A percentile compares a stretch with the other conserved stretches of the same genome.
Conservation (phyloP, 192 early-diverging fungal species). For the Coemansia sp. region DNA sequence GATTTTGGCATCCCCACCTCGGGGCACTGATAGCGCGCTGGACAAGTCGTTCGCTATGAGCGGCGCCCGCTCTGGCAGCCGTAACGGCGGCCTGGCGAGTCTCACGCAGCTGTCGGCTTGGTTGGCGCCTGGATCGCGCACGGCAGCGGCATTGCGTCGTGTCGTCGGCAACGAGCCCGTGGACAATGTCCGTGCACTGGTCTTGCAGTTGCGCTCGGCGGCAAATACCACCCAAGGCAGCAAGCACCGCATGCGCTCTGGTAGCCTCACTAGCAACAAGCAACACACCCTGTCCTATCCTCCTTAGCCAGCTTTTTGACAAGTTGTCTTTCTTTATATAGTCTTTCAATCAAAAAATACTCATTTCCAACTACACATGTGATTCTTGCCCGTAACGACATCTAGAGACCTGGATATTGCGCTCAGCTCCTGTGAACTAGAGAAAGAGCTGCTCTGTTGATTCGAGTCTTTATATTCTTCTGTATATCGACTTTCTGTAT, state of each 20-base stretch:
- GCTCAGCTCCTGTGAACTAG: neutral
- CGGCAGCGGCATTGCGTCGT: conserved; percentile 41
- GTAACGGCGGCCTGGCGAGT: conserved; percentile 27
- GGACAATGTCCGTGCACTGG: conserved; percentile 41
- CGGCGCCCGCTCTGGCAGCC: neutral
- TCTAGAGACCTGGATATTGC: neutral
- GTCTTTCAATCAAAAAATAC: conserved; percentile 2
- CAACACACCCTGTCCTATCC: conserved; percentile 28
- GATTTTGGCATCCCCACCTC: conserved; percentile 50
- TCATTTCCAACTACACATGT: conserved; percentile 11
- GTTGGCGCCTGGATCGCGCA: conserved; percentile 46
- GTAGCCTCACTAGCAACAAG: conserved; percentile 34
- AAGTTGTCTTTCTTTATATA: conserved; percentile 6
- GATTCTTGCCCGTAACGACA: conserved; percentile 10
- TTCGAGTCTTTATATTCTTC: too few species aligned
- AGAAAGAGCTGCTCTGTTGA: too few species aligned
- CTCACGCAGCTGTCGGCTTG: conserved; percentile 38
- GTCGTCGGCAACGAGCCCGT: conserved; percentile 46
- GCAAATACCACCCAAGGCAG: conserved; percentile 23
- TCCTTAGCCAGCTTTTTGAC: conserved; percentile 20
- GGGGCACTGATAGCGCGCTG: conserved; percentile 8
- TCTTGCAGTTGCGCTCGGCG: conserved; percentile 27
- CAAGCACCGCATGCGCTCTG: conserved; percentile 23
- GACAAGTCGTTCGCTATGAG: neutral
- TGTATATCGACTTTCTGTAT: neutral